Evolutionary conservation across 176 grass and related monocot species (phyloP).

Genomic region (Juncus inflexus): DNA sequence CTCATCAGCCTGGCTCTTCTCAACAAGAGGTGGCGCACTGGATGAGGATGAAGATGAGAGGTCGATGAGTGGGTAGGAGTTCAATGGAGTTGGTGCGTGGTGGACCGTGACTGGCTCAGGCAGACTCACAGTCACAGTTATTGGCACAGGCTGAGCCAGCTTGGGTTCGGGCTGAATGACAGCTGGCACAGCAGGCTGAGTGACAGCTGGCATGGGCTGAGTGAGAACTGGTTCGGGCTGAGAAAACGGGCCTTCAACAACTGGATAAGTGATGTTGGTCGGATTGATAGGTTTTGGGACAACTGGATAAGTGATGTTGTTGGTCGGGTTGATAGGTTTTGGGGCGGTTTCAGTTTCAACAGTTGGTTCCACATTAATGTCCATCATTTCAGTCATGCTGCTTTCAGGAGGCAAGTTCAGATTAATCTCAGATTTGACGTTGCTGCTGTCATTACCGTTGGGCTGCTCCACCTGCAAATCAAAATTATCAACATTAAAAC

Average conservation of each 20-base stretch:
- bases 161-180: no score
- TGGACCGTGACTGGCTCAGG: neutral
- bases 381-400: slow-evolving; percentile 19
- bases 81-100: neutral
- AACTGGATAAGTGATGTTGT: neutral
- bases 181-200: no score
- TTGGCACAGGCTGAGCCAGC: slow-evolving; percentile 8
- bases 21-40: neutral
- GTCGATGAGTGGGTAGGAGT: slow-evolving; percentile 16
- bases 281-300: no score
- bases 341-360: neutral
- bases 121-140: neutral
- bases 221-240: slow-evolving; percentile 2
- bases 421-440: slow-evolving; percentile 28
- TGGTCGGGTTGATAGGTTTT: neutral
- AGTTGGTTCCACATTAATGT: slow-evolving; percentile 42
- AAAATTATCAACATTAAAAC: neutral
- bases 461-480: slow-evolving; percentile 38
- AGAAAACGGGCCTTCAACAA: slow-evolving; percentile 11
- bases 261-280: slow-evolving; percentile 7
- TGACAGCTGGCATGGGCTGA: no score
- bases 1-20: no score
- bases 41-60: slow-evolving; percentile 10
- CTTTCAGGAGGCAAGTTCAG: slow-evolving; percentile 43
- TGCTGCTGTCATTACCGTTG: slow-evolving; percentile 22